Evolutionary conservation across 2,329 filamentous ascomycete species (phyloP), one percentile per base, ranked within the genome.

Genomic region (Claviceps maximensis): DNA sequence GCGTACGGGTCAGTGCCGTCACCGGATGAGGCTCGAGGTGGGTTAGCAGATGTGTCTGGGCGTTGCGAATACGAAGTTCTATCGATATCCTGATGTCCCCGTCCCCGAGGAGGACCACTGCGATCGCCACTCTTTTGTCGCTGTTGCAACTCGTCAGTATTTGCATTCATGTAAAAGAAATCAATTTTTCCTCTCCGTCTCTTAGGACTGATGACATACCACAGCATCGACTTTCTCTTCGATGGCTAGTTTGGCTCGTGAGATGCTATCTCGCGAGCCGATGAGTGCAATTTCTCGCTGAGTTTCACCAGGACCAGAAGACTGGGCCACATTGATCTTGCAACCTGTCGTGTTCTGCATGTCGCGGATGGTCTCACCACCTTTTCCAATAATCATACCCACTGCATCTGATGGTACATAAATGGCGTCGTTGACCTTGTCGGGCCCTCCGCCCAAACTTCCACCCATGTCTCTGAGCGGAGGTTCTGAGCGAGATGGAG

Each of bases 331-430:
- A 62, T 95, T 95, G 74, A 95, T 95, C 73, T 95, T 95, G 77
- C 90, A 95, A 47, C 87, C 86, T 5, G 88, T 93, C 33, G 74
- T 78, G 63, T 83, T 85, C 68, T 95, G 89, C 84, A 95, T 94
- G 60, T 95, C 88, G 58, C 90, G 89, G 65, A 95, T 95, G 0
- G 89, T 94, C 71, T 95, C 89, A 58, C 89, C 89, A 53, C 88
- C 87, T 74, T 95, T 95, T 58, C 90, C 89, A 56, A 95, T 95
- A 58, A 95, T 95, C 89, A 95, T 95, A 56, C 89, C 89, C 52
- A 95, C 89, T 6, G 89, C 86, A 65, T 95, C 89, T 23, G 89
- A 91, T 13, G 89, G 89, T 10, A 95, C 89, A 59, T 82, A 83
- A 57, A 95, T 88, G 42, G 82, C 83, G 63, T 95, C 88, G 62